Percentiles rank a stretch among this genome's conserved stretches.
phyloP scores from a whole-genome alignment of 345 rosid species.

The Eucalyptus leucophloia region DNA sequence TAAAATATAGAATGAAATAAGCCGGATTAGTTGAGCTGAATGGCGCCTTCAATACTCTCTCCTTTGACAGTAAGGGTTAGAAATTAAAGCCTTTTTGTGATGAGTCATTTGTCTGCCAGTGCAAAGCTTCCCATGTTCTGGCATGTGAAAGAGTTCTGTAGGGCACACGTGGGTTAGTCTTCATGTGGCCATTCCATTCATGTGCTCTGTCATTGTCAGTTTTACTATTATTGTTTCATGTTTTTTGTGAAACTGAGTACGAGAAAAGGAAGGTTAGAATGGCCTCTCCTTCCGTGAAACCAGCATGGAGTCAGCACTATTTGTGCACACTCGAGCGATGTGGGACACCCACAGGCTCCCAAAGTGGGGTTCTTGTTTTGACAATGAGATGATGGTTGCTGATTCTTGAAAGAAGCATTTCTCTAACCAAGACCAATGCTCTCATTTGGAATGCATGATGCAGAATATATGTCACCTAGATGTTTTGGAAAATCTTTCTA shows the following conservation, averaged over 20 bases:
- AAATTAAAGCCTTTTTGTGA: not conserved
- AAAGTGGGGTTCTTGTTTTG: not conserved
- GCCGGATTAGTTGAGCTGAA: not conserved
- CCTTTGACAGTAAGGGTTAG: not conserved
- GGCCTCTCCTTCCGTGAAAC: not conserved
- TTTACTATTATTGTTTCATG: not conserved
- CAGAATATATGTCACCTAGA: not conserved
- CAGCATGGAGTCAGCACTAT: not conserved
- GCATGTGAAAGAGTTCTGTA: not conserved
- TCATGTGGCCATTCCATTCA: not conserved
- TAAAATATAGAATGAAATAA: not conserved
- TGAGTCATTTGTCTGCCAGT: not conserved
- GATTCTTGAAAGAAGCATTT: not conserved
- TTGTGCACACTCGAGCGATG: not conserved
- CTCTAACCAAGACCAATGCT: not conserved
- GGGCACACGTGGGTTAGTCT: not conserved
- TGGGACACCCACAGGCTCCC: not conserved
- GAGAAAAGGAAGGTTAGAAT: not conserved
- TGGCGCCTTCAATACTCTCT: not conserved
- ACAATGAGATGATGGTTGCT: not conserved
- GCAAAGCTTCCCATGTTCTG: not conserved
- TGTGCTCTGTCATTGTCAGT: not conserved
- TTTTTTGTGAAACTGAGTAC: not conserved
- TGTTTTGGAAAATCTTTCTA: not conserved
- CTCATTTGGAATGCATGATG: not conserved